A percentile compares a stretch with the other conserved stretches of the same genome.
Conservation (phyloP, 495 filamentous ascomycete genomes). For the Aspergillus funiculosus region DNA sequence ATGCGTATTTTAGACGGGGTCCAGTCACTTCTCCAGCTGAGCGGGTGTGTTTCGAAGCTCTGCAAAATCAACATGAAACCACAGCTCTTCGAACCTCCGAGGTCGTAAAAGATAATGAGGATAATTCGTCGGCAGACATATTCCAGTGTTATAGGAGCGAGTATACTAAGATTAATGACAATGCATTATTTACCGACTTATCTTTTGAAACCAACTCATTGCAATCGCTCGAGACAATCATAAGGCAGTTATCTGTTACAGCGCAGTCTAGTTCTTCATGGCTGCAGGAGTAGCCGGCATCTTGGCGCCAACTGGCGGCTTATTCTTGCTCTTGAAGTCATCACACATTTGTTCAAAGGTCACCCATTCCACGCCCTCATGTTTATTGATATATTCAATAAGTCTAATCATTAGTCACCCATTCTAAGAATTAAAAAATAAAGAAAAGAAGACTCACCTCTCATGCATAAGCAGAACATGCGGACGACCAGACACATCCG, state of each 20-base stretch:
- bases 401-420: conserved; percentile 36
- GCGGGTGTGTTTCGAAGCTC: conserved; percentile 82
- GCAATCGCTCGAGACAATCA: too few relatives aligned
- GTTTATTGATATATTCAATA: conserved; percentile 67
- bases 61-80: conserved; percentile 95
- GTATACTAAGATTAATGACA: not conserved
- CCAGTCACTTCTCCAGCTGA: conserved; percentile 87
- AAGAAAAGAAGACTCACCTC: conserved; percentile 25
- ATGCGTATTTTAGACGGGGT: conserved; percentile 98
- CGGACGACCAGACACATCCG: conserved; percentile 60
- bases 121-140: conserved; percentile 8
- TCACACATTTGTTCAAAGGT: conserved; percentile 66
- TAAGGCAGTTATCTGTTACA: not conserved
- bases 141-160: conserved; percentile 17
- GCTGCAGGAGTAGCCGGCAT: conserved; percentile 50
- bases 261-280: conserved; percentile 3
- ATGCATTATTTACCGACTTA: not conserved
- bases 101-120: conserved; percentile 22
- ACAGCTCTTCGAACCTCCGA: conserved; percentile 63
- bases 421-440: not conserved
- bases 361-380: conserved; percentile 71
- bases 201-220: not conserved
- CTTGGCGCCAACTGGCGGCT: conserved; percentile 57
- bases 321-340: conserved; percentile 64
- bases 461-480: conserved; percentile 66